phyloP scores from a whole-genome alignment of 2,329 filamentous ascomycete genomes.

The Microsporum audouinii region DNA sequence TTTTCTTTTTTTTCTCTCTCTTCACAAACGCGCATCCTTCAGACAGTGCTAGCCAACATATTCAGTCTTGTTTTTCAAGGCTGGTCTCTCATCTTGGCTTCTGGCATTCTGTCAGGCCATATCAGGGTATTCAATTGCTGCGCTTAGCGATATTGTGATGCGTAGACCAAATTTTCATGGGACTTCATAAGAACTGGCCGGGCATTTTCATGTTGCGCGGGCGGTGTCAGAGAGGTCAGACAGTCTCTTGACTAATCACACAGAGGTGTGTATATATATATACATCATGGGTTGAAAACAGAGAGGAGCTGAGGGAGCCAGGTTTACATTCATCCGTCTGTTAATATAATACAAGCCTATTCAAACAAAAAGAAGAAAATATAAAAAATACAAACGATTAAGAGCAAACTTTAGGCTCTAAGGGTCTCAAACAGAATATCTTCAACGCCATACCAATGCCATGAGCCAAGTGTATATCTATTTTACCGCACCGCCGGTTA shows the following conservation, averaged over 20 bases:
- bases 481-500: constrained; percentile 14
- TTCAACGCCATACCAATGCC: constrained; percentile 15
- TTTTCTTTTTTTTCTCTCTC: constrained; percentile 30
- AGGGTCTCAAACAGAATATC: constrained; percentile 3
- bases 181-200: constrained; percentile 65
- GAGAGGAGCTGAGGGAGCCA: not conserved
- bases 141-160: constrained; percentile 50
- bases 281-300: not conserved
- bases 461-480: constrained; percentile 7
- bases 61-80: constrained; percentile 12
- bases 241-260: constrained; percentile 36
- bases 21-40: constrained; percentile 54
- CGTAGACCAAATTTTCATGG: constrained; percentile 42
- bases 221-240: constrained; percentile 76
- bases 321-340: constrained; percentile 1
- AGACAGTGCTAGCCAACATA: constrained; percentile 76
- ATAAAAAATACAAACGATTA: constrained; percentile 4
- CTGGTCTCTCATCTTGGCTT: constrained; percentile 37
- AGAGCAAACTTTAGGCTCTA: not conserved
- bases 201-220: constrained; percentile 55
- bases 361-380: not conserved
- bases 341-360: constrained; percentile 5
- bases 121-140: constrained; percentile 51
- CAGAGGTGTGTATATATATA: not conserved
- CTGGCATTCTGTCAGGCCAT: constrained; percentile 58